Percentiles rank a stretch among this genome's conserved stretches.
phyloP scores from a whole-genome alignment of 768 basidiomycete genomes.

The Boletales sp. region DNA sequence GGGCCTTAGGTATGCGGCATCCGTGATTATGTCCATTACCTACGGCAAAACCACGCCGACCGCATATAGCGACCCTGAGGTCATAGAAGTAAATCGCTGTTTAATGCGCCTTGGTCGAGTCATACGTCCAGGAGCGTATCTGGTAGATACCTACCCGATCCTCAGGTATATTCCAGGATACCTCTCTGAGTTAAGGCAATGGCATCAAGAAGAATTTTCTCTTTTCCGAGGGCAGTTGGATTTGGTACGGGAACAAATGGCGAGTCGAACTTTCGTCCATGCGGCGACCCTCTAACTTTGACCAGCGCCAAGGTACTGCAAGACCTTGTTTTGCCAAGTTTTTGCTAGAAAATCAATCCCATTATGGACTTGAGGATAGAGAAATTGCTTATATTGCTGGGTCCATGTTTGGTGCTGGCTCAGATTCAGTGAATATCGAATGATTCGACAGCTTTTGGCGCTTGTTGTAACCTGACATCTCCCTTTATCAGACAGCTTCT shows the following conservation, averaged over 20 bases:
- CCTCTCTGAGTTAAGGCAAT: conserved; percentile 47
- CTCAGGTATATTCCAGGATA: conserved; percentile 29
- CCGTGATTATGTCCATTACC: conserved; percentile 35
- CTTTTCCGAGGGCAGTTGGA: conserved; percentile 32
- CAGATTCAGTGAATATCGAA: conserved; percentile 33
- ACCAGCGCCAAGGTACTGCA: conserved; percentile 23
- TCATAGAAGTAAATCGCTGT: conserved; percentile 27
- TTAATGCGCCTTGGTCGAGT: conserved; percentile 24
- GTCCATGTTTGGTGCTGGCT: conserved; percentile 41
- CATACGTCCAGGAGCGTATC: conserved; percentile 22
- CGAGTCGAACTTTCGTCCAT: conserved; percentile 2
- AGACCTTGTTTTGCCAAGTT: conserved; percentile 33
- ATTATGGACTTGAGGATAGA: conserved; percentile 29
- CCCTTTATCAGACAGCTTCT: conserved; percentile 31
- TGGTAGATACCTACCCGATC: conserved; percentile 25
- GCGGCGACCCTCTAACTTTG: not conserved
- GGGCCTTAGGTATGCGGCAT: conserved; percentile 34
- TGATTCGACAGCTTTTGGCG: not conserved
- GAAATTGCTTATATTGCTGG: conserved; percentile 40
- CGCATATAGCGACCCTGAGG: conserved; percentile 34
- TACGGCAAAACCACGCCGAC: conserved; percentile 40
- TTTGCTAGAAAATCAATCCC: conserved; percentile 34
- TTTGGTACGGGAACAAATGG: conserved; percentile 27
- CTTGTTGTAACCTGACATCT: not conserved
- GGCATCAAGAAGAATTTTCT: conserved; percentile 43